phyloP scores from a whole-genome alignment of 2,329 filamentous ascomycete species.

The Penicillium sp. region DNA sequence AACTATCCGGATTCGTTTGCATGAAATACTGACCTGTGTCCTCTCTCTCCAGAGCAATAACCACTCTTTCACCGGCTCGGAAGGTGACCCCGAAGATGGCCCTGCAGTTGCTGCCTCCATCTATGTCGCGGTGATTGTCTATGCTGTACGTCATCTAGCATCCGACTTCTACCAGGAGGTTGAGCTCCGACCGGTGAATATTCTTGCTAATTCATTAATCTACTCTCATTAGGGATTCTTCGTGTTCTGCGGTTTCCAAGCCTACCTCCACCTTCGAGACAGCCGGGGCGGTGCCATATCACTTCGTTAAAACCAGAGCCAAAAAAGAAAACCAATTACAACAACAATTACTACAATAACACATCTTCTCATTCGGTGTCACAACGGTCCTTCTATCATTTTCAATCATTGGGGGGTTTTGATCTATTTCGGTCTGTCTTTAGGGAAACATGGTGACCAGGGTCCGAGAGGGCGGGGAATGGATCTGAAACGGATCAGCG shows the following conservation, averaged over 20 bases:
- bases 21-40: constrained; percentile 17
- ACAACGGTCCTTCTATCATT: constrained; percentile 26
- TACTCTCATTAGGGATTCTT: constrained; percentile 72
- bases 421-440: constrained; percentile 29
- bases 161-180: not conserved
- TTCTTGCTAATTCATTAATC: constrained; percentile 23
- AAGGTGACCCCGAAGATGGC: constrained; percentile 72
- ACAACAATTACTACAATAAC: constrained; percentile 15
- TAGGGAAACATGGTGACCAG: constrained; percentile 16
- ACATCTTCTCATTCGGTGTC: constrained; percentile 26
- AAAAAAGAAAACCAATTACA: constrained; percentile 5
- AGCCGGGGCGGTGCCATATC: constrained; percentile 84
- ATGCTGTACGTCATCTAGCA: constrained; percentile 70
- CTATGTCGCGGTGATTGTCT: constrained; percentile 86
- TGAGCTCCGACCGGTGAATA: not conserved
- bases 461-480: constrained; percentile 20
- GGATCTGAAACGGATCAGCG: constrained; percentile 22
- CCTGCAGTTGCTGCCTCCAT: constrained; percentile 81
- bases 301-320: constrained; percentile 57
- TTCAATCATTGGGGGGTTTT: constrained; percentile 23
- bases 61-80: constrained; percentile 81
- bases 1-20: not conserved
- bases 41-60: constrained; percentile 62
- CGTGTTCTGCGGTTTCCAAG: constrained; percentile 89
- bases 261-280: constrained; percentile 81